Conservation (phyloP, 2,329 filamentous ascomycete genomes). For the Alternaria novae-zelandiae region DNA sequence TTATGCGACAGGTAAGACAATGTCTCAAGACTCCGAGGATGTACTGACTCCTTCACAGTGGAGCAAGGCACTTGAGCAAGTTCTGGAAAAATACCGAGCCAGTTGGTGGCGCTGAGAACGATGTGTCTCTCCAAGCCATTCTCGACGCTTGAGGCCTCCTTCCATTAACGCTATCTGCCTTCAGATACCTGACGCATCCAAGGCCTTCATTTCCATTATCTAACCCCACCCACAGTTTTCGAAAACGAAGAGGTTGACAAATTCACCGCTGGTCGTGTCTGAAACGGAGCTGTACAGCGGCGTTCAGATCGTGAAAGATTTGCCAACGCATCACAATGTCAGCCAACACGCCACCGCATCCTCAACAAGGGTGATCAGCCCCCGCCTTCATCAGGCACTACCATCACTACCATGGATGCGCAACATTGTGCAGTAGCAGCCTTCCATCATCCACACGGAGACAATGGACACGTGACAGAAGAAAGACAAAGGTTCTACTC, state of each 20-base stretch:
- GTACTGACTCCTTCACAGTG: constrained; percentile 46
- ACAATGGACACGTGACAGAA: constrained; percentile 26
- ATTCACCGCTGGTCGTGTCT: not conserved
- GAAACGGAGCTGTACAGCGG: constrained; percentile 8
- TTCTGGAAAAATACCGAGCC: constrained; percentile 79
- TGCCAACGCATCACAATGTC: constrained; percentile 14
- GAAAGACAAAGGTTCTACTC: constrained; percentile 28
- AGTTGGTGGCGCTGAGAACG: constrained; percentile 59
- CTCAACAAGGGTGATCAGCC: not conserved
- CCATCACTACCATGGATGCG: not conserved
- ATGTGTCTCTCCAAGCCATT: constrained; percentile 64
- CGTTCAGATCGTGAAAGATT: constrained; percentile 14
- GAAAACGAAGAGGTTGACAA: not conserved
- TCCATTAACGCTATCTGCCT: not conserved
- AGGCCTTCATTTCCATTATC: too few species aligned
- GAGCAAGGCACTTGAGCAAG: constrained; percentile 81
- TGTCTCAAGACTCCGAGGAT: not conserved
- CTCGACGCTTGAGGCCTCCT: constrained; percentile 43
- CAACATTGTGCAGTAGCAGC: constrained; percentile 20
- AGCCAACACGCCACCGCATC: constrained; percentile 10
- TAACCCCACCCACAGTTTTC: not conserved
- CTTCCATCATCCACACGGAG: constrained; percentile 10
- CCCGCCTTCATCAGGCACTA: not conserved
- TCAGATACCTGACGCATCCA: not conserved
- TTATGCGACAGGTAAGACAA: constrained; percentile 67